phyloP scores from a whole-genome alignment of 352 stramenopile genomes.

The Pythium scleroteichum region DNA sequence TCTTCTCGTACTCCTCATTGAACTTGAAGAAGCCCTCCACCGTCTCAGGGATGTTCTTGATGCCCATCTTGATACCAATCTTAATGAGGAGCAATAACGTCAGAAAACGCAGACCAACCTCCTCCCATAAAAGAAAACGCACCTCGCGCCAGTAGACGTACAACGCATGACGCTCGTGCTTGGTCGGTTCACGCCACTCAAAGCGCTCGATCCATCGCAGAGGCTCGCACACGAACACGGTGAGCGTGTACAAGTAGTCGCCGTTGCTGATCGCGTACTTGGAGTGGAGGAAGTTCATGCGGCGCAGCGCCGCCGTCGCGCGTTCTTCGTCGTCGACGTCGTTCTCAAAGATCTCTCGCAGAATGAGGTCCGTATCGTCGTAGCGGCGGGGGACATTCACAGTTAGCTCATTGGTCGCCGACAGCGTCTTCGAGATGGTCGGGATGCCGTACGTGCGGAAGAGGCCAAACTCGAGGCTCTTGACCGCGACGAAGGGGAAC shows the following conservation, averaged over 20 bases:
- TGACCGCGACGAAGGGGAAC: slow-evolving; percentile 12
- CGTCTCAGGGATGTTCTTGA: slow-evolving; percentile 15
- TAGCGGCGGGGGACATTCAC: slow-evolving; percentile 15
- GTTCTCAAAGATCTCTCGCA: slow-evolving; percentile 21
- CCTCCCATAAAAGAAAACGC: background rate
- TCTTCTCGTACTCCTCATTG: slow-evolving; percentile 19
- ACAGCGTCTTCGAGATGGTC: slow-evolving; percentile 14
- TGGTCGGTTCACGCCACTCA: slow-evolving; percentile 13
- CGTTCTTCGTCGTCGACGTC: slow-evolving; percentile 14
- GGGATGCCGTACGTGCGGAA: slow-evolving; percentile 24
- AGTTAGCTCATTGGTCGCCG: slow-evolving; percentile 11
- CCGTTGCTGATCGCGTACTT: slow-evolving; percentile 21
- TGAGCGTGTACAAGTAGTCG: slow-evolving; percentile 23
- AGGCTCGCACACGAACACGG: slow-evolving; percentile 21
- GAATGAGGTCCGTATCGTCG: slow-evolving; percentile 19
- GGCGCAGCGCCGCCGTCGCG: slow-evolving; percentile 6
- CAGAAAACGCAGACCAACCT: background rate
- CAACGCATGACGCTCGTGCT: slow-evolving; percentile 8
- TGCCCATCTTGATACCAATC: slow-evolving; percentile 20
- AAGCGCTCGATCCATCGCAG: slow-evolving; percentile 20
- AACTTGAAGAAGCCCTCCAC: slow-evolving; percentile 17
- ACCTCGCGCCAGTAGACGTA: slow-evolving; percentile 19
- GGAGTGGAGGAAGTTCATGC: slow-evolving; percentile 25
- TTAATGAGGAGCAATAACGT: background rate
- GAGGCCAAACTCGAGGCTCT: slow-evolving; percentile 23